phyloP scores from a whole-genome alignment of 257 asterid genomes.

The Prunella vulgaris region DNA sequence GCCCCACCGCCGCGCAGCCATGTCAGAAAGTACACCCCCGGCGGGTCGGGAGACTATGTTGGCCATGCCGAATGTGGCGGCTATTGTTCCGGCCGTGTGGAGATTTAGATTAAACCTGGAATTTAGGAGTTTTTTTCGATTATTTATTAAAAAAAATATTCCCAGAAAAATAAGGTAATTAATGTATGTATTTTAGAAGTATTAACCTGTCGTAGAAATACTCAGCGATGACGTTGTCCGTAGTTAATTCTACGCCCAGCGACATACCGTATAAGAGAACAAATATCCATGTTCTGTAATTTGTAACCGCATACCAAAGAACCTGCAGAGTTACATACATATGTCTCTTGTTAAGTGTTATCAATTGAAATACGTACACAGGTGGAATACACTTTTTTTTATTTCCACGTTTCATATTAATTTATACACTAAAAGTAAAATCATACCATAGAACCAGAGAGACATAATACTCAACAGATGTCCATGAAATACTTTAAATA shows the following conservation, averaged over 20 bases:
- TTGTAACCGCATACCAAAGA: constrained; percentile 41
- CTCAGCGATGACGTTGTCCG: constrained; percentile 50
- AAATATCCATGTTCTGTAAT: constrained; percentile 60
- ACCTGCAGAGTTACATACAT: constrained; percentile 18
- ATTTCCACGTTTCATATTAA: too few species aligned
- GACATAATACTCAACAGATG: too few species aligned
- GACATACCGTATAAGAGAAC: constrained; percentile 57
- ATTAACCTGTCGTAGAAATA: constrained; percentile 55
- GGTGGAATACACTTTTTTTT: too few species aligned
- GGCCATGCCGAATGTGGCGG: constrained; percentile 60
- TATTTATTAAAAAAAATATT: background rate
- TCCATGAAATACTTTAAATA: too few species aligned
- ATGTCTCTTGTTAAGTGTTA: too few species aligned
- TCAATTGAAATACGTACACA: too few species aligned
- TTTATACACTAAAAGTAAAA: too few species aligned
- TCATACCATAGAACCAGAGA: too few species aligned
- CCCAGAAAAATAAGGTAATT: background rate
- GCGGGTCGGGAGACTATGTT: constrained; percentile 48
- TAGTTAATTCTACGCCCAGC: constrained; percentile 52
- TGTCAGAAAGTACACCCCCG: constrained; percentile 52
- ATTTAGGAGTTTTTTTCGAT: background rate
- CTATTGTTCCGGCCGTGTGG: constrained; percentile 54
- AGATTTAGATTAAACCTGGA: constrained; percentile 45
- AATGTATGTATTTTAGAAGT: background rate
- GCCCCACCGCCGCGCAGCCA: constrained; percentile 42